Percentiles rank a stretch among this genome's conserved stretches.
These are phyloP conservation scores for Luvunga scandens DNA, from an alignment of 345 rosid species.

Conservation along the genomic window DNA sequence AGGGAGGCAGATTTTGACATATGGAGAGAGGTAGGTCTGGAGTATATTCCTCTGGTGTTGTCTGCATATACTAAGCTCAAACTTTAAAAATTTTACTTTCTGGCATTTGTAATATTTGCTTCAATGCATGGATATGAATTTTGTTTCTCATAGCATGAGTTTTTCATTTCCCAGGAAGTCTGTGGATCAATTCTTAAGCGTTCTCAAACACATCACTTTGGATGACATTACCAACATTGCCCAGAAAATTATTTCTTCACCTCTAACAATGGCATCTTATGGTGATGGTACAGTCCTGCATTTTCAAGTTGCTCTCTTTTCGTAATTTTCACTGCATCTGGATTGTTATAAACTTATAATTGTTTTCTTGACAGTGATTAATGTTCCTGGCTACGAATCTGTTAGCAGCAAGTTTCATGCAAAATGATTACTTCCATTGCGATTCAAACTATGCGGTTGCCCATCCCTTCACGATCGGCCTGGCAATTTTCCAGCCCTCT, in stretches of 20 bases:
- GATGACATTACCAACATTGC: conserved; percentile 53
- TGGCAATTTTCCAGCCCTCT: neutral
- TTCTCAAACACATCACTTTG: conserved; percentile 58
- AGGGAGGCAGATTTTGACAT: conserved; percentile 70
- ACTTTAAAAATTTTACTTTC: neutral
- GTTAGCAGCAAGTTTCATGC: conserved; percentile 54
- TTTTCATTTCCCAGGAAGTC: conserved; percentile 55
- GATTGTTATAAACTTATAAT: neutral
- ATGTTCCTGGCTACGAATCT: conserved; percentile 67
- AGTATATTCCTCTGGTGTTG: neutral
- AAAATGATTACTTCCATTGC: conserved; percentile 7
- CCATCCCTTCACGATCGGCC: neutral
- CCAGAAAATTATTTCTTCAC: conserved; percentile 61
- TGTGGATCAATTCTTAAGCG: conserved; percentile 61
- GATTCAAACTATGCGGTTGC: neutral
- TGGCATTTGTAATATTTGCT: neutral
- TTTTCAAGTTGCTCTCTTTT: neutral
- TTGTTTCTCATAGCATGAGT: neutral
- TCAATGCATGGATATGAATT: neutral
- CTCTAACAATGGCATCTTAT: conserved; percentile 80
- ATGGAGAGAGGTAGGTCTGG: conserved; percentile 61
- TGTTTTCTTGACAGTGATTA: conserved; percentile 42
- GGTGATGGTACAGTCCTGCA: conserved; percentile 66
- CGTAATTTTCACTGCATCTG: neutral
- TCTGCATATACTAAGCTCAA: neutral